These are phyloP conservation scores for Colletotrichum zoysiae DNA, from an alignment of 2,329 filamentous ascomycete species.

Conservation along the genomic window DNA sequence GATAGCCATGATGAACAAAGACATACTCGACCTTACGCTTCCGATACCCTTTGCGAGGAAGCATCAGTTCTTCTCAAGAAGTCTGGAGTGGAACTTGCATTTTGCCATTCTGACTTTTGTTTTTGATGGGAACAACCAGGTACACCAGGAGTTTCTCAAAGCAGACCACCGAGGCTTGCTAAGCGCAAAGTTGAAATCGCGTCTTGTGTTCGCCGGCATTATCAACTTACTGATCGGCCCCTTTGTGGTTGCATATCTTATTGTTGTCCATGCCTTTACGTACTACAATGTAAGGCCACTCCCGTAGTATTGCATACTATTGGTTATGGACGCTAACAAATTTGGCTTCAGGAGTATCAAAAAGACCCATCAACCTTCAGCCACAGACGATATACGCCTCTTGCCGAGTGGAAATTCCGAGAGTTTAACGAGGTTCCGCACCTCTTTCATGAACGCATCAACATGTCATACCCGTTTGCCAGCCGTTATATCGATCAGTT, in stretches of 20 bases:
- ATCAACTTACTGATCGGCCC: slow-evolving; percentile 90
- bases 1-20: slow-evolving; percentile 97
- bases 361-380: slow-evolving; percentile 90
- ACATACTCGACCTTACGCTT: slow-evolving; percentile 87
- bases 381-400: slow-evolving; percentile 90
- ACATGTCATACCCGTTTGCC: slow-evolving; percentile 95
- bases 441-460: slow-evolving; percentile 87
- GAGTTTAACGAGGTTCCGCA: slow-evolving; percentile 98
- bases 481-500: slow-evolving; percentile 95
- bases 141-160: slow-evolving; percentile 87
- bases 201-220: slow-evolving; percentile 85
- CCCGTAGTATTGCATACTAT: background rate
- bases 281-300: slow-evolving; percentile 82
- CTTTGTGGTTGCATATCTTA: slow-evolving; percentile 86
- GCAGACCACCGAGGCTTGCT: slow-evolving; percentile 83
- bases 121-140: slow-evolving; percentile 89
- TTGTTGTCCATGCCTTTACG: slow-evolving; percentile 92
- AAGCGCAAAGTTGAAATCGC: slow-evolving; percentile 80
- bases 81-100: slow-evolving; percentile 91
- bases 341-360: slow-evolving; percentile 81
- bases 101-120: slow-evolving; percentile 93
- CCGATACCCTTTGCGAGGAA: slow-evolving; percentile 86
- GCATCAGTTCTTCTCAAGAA: slow-evolving; percentile 87
- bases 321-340: background rate
- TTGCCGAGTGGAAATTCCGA: slow-evolving; percentile 97